Conservation (phyloP, 2,329 filamentous ascomycete species). For the Aspergillus quadrilineatus region DNA sequence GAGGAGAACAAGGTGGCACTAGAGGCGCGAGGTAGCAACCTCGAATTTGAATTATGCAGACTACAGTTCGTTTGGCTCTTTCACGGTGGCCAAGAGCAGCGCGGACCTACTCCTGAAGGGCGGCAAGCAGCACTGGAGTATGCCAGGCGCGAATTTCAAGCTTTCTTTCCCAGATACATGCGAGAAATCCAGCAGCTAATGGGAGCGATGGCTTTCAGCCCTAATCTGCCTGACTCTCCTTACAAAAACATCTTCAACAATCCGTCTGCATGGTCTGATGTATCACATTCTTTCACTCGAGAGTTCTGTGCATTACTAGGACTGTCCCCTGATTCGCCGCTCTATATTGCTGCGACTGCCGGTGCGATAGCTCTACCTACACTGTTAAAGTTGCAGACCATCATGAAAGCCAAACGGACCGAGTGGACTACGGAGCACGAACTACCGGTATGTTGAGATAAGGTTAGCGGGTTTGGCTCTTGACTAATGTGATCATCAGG, state of each 20-base stretch:
- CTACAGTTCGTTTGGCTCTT: slow-evolving; percentile 90
- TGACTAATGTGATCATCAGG: slow-evolving; percentile 36
- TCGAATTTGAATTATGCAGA: slow-evolving; percentile 91
- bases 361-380: slow-evolving; percentile 88
- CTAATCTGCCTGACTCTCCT: slow-evolving; percentile 73
- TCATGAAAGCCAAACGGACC: slow-evolving; percentile 84
- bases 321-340: slow-evolving; percentile 83
- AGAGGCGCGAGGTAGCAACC: slow-evolving; percentile 80
- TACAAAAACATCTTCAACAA: slow-evolving; percentile 78
- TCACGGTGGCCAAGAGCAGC: slow-evolving; percentile 62
- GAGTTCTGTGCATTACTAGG: slow-evolving; percentile 93
- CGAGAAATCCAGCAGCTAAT: slow-evolving; percentile 78
- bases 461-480: slow-evolving; percentile 22
- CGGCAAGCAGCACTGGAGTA: slow-evolving; percentile 67
- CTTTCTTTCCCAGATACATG: slow-evolving; percentile 72
- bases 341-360: slow-evolving; percentile 89
- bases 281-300: slow-evolving; percentile 81
- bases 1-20: slow-evolving; percentile 64
- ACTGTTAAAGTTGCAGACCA: slow-evolving; percentile 80
- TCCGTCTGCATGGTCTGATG: slow-evolving; percentile 73
- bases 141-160: slow-evolving; percentile 69
- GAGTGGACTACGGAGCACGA: slow-evolving; percentile 94
- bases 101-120: slow-evolving; percentile 36
- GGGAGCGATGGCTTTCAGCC: slow-evolving; percentile 74
- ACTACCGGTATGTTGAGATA: slow-evolving; percentile 65